Percentiles rank a stretch among this genome's conserved stretches.
Evolutionary conservation across 2,329 filamentous ascomycete genomes (phyloP).

Genomic region (Pleoardoris graminearum): DNA sequence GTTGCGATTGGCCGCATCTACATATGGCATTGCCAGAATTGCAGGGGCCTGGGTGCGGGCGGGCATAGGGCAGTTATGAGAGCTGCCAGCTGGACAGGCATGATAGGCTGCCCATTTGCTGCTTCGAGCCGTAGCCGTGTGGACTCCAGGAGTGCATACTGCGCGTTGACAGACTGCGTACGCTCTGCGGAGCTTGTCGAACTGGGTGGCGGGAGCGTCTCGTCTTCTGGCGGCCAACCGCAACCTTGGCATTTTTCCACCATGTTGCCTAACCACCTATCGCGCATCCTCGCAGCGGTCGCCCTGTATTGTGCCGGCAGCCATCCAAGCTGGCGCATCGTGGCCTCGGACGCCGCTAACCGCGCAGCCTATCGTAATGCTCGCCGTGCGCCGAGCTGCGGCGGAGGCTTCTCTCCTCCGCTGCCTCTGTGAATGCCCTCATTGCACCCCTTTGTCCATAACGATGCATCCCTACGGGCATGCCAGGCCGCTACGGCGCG

Average conservation of each 20-base stretch:
- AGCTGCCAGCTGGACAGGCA: conserved; percentile 20
- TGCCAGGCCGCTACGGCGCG: conserved; percentile 36
- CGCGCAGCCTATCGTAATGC: conserved; percentile 22
- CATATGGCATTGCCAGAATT: conserved; percentile 15
- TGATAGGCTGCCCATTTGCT: conserved; percentile 22
- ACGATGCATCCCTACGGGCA: conserved; percentile 39
- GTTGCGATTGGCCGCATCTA: conserved; percentile 18
- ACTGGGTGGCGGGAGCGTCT: conserved; percentile 17
- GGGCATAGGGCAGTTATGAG: conserved; percentile 27
- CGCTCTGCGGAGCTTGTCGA: neutral
- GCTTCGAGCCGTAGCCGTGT: conserved; percentile 17
- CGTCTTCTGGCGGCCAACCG: no score
- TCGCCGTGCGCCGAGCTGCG: conserved; percentile 23
- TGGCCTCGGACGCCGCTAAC: conserved; percentile 21
- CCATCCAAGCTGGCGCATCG: conserved; percentile 27
- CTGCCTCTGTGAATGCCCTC: conserved; percentile 24
- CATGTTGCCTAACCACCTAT: conserved; percentile 23
- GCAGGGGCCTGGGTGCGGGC: conserved; percentile 16
- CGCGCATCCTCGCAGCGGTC: conserved; percentile 26
- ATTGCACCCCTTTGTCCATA: conserved; percentile 40
- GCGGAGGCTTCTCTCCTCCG: conserved; percentile 29
- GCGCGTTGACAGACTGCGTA: conserved; percentile 7
- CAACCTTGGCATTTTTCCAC: conserved; percentile 9
- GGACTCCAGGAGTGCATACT: no score
- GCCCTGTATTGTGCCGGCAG: conserved; percentile 31